Percentiles rank a stretch among this genome's conserved stretches.
Evolutionary conservation across 352 stramenopile species (phyloP).

Genomic region (Pythium apleroticum): DNA sequence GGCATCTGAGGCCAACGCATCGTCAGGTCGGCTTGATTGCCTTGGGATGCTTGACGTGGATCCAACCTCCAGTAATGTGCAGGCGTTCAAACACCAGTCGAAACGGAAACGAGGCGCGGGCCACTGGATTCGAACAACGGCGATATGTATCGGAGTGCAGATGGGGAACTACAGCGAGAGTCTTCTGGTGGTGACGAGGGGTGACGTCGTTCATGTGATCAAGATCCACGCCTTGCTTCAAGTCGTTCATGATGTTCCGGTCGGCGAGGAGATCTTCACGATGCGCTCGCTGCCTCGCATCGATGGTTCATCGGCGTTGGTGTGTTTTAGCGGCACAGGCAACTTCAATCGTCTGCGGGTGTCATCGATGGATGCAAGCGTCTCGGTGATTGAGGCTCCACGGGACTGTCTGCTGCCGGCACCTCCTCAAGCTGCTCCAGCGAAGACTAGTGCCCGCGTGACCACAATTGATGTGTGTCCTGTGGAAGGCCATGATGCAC

Average conservation of each 20-base stretch:
- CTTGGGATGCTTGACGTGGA: conserved; percentile 19
- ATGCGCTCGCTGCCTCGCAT: conserved; percentile 20
- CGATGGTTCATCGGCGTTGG: conserved; percentile 28
- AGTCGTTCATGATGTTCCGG: conserved; percentile 24
- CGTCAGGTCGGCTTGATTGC: conserved; percentile 14
- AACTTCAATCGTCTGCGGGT: conserved; percentile 8
- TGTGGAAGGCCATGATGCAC: conserved; percentile 16
- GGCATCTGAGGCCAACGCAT: not conserved
- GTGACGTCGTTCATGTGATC: conserved; percentile 63
- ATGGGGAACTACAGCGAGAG: conserved; percentile 52
- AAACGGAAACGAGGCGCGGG: conserved; percentile 17
- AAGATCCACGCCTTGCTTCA: conserved; percentile 57
- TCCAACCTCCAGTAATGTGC: not conserved
- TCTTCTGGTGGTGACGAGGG: conserved; percentile 47
- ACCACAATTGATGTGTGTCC: conserved; percentile 10
- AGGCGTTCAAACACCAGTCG: conserved; percentile 10
- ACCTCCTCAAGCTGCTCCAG: not conserved
- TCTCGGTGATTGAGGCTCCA: conserved; percentile 22
- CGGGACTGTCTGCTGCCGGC: not conserved
- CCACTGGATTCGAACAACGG: conserved; percentile 21
- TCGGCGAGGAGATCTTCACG: conserved; percentile 26
- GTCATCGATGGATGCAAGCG: conserved; percentile 6
- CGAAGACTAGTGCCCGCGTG: not conserved
- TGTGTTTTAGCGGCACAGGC: conserved; percentile 20
- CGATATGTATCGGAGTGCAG: conserved; percentile 50